Base-by-base conservation (phyloP, 2,329 filamentous ascomycete genomes). In the Colletotrichum euphorbiae region DNA sequence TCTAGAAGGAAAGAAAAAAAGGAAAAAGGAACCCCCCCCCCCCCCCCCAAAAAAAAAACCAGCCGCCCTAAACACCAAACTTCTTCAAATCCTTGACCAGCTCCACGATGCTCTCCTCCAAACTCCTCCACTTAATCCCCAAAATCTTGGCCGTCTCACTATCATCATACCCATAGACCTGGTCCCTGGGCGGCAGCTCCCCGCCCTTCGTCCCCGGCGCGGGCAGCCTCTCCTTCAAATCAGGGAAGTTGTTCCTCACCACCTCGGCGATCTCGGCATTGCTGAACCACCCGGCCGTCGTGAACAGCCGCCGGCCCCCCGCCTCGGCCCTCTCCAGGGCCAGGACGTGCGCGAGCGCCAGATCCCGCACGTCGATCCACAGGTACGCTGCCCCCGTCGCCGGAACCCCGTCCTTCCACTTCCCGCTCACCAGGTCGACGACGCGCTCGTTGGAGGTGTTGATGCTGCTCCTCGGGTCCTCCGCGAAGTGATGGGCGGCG, bases 21-120 rank as follows among this genome's bases (percentile, higher is more conserved):
- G n/a, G n/a, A n/a, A n/a, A n/a, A n/a, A n/a, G n/a, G n/a, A 24
- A 24, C 21, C 21, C 28, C 28, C 15, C n/a, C 13, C 17, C n/a
- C 9, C 43, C n/a, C n/a, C n/a, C n/a, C n/a, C n/a, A n/a, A n/a
- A n/a, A n/a, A n/a, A n/a, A n/a, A n/a, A n/a, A n/a, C n/a, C n/a
- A n/a, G n/a, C 4, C 24, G 24, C 43, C 0, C 61, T 59, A 71
- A 6, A 78, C 59, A 0, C 77, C 77, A 8, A 77, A 67, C 1
- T 70, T 68, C 58, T 73, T 65, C 9, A 78, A 66, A 0, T 71
- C 73, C 59, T 75, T 75, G 17, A 92, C 84, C 6, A 89, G 84
- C 74, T 93, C 91, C 6, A 84, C 80, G 31, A 91, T 82, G 31
- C 82, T 85, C 78, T 90, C 82, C 77, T 93, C 89, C 38, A 93